These are phyloP conservation scores for Hyphopichia burtonii DNA, from an alignment of 1,139 yeast genomes.

Conservation along the genomic window DNA sequence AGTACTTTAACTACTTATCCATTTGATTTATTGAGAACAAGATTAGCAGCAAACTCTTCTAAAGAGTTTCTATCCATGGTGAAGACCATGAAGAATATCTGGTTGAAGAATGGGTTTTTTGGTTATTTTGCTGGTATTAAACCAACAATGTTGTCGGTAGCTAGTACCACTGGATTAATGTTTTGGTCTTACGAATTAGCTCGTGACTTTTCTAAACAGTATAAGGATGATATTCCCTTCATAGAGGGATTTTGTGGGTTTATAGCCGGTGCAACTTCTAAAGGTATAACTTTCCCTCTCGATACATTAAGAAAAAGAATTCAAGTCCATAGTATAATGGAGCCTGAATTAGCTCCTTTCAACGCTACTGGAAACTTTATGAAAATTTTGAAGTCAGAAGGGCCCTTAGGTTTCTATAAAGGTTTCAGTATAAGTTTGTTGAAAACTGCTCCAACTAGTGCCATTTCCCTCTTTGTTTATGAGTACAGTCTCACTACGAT, in stretches of 20 bases:
- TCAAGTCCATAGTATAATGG: slow-evolving; percentile 54
- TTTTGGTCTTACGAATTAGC: slow-evolving; percentile 64
- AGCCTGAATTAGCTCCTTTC: slow-evolving; percentile 10
- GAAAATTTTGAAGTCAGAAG: slow-evolving; percentile 52
- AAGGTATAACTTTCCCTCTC: slow-evolving; percentile 76
- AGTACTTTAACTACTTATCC: slow-evolving; percentile 83
- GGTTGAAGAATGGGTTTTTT: slow-evolving; percentile 44
- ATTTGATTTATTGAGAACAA: slow-evolving; percentile 79
- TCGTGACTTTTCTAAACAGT: slow-evolving; percentile 26
- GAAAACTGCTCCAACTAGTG: slow-evolving; percentile 83
- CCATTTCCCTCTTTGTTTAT: slow-evolving; percentile 71
- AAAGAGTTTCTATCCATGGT: slow-evolving; percentile 47
- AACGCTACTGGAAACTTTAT: slow-evolving; percentile 18
- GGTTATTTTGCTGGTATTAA: slow-evolving; percentile 67
- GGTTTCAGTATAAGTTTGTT: slow-evolving; percentile 69
- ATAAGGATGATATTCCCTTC: slow-evolving; percentile 33
- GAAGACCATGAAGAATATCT: slow-evolving; percentile 42
- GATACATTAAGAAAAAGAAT: slow-evolving; percentile 79
- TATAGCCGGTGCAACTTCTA: slow-evolving; percentile 73
- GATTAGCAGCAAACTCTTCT: slow-evolving; percentile 63
- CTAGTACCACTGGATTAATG: slow-evolving; percentile 66
- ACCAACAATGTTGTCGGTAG: slow-evolving; percentile 63
- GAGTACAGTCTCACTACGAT: slow-evolving; percentile 38
- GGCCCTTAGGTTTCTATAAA: slow-evolving; percentile 65
- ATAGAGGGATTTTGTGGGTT: slow-evolving; percentile 71